phyloP scores from a whole-genome alignment of 75 land plant genomes.

The Pinus tabuliformis region DNA sequence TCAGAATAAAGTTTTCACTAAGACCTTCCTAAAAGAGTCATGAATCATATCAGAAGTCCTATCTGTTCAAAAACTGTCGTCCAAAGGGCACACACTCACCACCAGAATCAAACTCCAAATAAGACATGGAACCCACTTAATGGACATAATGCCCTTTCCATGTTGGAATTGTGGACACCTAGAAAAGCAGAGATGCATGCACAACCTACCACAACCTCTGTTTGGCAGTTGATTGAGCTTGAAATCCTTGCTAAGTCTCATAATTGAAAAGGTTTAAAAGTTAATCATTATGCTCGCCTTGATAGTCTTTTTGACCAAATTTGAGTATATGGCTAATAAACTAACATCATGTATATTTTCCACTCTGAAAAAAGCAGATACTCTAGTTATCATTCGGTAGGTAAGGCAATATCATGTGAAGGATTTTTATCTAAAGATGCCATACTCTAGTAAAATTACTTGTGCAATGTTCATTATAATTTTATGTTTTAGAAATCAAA shows the following conservation, averaged over 20 bases:
- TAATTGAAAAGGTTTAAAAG: not conserved
- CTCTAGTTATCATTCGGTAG: not conserved
- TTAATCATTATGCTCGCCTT: not conserved
- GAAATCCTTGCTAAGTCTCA: not conserved
- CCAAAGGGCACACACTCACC: not conserved
- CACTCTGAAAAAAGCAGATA: not conserved
- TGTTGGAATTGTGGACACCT: not conserved
- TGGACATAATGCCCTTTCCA: not conserved
- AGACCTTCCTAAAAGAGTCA: no score
- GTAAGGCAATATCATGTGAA: not conserved
- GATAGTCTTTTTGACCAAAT: not conserved
- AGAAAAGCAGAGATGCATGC: conserved; percentile 1
- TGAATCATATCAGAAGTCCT: not conserved
- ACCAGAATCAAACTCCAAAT: not conserved
- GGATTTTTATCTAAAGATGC: not conserved
- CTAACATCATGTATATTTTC: not conserved
- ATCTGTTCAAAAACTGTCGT: not conserved
- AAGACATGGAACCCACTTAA: not conserved
- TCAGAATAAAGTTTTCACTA: conserved; percentile 3
- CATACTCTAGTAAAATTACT: not conserved
- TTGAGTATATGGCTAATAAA: not conserved
- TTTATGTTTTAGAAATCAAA: not conserved
- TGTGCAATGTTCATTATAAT: not conserved
- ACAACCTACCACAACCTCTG: not conserved
- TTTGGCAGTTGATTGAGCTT: not conserved